Percentiles rank a stretch among this genome's conserved stretches.
Evolutionary conservation across 2,329 filamentous ascomycete genomes (phyloP).

Genomic region (Fusarium newnesense): DNA sequence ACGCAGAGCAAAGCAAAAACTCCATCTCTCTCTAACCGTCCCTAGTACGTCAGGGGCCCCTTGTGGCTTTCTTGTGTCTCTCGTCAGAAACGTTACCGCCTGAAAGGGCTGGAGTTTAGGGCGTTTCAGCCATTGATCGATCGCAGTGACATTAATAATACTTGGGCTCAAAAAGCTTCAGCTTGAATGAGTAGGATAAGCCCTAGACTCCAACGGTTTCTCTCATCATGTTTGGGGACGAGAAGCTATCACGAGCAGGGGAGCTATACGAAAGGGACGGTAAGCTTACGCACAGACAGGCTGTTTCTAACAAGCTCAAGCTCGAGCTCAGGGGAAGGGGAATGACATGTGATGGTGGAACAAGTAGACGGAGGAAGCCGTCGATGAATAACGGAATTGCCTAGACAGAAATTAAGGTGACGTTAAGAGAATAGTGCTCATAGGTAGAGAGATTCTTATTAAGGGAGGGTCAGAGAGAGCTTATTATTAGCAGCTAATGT

Average conservation of each 20-base stretch:
- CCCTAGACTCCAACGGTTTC: background rate
- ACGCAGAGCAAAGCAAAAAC: conserved; percentile 20
- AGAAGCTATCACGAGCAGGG: conserved; percentile 18
- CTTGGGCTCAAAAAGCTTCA: background rate
- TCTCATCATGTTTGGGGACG: conserved; percentile 19
- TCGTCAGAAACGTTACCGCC: background rate
- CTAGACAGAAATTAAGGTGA: background rate
- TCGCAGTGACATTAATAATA: background rate
- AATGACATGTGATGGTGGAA: conserved; percentile 24
- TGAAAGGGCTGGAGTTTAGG: background rate
- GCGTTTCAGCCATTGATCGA: background rate
- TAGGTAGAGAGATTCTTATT: background rate
- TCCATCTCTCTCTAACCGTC: conserved; percentile 2
- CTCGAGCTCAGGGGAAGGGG: no score
- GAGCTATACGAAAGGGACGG: background rate
- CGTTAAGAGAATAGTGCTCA: background rate
- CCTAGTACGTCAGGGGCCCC: conserved; percentile 6
- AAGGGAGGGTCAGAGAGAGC: background rate
- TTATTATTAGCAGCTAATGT: conserved; percentile 12
- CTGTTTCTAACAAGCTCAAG: no score
- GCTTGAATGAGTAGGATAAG: background rate
- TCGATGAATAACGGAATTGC: background rate
- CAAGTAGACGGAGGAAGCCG: background rate
- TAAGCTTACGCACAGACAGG: background rate
- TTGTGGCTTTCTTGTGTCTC: conserved; percentile 20